Conservation (phyloP, 169 alveolate genomes). For the Plasmodium gaboni region DNA sequence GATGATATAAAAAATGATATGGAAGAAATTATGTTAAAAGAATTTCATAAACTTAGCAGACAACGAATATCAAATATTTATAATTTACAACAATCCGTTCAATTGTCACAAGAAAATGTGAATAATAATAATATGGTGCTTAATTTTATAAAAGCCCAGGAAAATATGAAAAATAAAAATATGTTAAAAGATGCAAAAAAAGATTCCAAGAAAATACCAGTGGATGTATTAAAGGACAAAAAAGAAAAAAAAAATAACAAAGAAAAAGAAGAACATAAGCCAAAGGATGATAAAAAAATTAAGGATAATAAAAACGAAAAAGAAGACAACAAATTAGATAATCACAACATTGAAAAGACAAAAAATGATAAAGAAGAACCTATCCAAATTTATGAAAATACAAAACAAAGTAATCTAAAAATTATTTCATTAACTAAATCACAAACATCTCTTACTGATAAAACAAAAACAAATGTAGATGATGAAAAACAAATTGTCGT, state of each 20-base stretch:
- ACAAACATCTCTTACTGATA: too few relatives aligned
- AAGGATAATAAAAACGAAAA: neutral
- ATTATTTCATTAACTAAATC: too few relatives aligned
- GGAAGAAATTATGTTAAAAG: conserved; percentile 32
- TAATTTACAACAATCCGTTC: conserved; percentile 4
- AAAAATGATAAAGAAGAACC: neutral
- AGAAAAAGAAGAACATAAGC: conserved; percentile 7
- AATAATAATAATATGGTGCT: conserved; percentile 7
- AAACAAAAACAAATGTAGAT: too few relatives aligned
- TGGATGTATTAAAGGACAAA: neutral
- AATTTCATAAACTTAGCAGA: conserved; percentile 31
- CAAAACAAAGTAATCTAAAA: too few relatives aligned
- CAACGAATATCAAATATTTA: neutral
- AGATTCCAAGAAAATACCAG: neutral
- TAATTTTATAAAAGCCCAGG: neutral
- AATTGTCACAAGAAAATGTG: neutral
- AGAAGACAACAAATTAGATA: neutral
- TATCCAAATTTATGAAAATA: neutral
- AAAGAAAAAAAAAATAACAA: neutral
- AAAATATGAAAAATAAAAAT: neutral
- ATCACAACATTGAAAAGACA: neutral
- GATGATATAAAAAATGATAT: conserved; percentile 31
- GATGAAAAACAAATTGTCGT: too few relatives aligned
- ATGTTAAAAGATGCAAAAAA: neutral
- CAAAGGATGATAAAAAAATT: neutral